Percentiles rank a stretch among this genome's conserved stretches.
Evolutionary conservation across 805 yeast genomes (phyloP).

Genomic region (Pichia insulana): DNA sequence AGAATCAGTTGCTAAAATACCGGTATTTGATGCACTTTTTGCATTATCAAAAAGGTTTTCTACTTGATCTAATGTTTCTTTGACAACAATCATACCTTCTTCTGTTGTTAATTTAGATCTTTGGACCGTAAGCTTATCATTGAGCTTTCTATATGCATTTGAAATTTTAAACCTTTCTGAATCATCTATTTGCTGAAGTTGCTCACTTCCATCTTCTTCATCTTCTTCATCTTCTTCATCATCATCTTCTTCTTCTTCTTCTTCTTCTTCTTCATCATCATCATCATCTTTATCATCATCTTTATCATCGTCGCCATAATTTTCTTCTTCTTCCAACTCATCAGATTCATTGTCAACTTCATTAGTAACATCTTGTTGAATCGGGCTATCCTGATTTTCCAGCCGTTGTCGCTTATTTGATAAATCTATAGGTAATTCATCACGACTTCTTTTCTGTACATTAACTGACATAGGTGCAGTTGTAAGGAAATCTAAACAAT

Average conservation of each 20-base stretch:
- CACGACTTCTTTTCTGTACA: too few species aligned
- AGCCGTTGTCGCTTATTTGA: too few species aligned
- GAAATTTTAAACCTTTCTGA: slow-evolving; percentile 18
- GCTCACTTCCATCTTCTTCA: slow-evolving; percentile 1
- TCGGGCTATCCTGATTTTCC: neutral
- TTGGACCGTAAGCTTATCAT: slow-evolving; percentile 23
- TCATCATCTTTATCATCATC: neutral
- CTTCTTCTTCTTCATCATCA: neutral
- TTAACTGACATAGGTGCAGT: too few species aligned
- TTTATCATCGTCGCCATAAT: neutral
- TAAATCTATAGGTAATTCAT: too few species aligned
- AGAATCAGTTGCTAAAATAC: slow-evolving; percentile 53
- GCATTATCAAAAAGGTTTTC: slow-evolving; percentile 39
- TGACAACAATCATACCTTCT: slow-evolving; percentile 45
- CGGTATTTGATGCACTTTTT: slow-evolving; percentile 28
- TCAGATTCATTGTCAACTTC: neutral
- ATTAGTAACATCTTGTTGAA: neutral
- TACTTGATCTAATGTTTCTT: slow-evolving; percentile 35
- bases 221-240: slow-evolving; percentile 3
- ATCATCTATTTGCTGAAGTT: slow-evolving; percentile 9
- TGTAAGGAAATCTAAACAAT: too few species aligned
- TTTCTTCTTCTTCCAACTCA: neutral
- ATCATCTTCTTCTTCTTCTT: neutral
- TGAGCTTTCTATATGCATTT: slow-evolving; percentile 20
- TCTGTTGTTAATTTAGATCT: slow-evolving; percentile 48